phyloP scores from a whole-genome alignment of 2,329 filamentous ascomycete genomes.

The Ceratocystis cubensis region DNA sequence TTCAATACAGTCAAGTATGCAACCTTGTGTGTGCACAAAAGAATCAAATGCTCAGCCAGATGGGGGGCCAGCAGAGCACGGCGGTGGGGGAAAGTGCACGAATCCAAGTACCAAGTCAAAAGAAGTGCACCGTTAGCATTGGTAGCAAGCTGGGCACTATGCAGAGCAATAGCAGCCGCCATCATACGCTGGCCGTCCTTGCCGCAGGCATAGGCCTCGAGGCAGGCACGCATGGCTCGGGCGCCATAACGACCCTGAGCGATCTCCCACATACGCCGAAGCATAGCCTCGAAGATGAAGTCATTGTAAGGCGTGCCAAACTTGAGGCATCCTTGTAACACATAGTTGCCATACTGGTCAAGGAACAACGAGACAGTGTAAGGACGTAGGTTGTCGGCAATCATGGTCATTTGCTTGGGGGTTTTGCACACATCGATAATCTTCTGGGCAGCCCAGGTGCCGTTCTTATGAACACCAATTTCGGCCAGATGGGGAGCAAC shows the following conservation, averaged over 20 bases:
- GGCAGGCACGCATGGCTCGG: conserved; percentile 87
- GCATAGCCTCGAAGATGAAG: conserved; percentile 97
- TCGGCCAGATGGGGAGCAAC: conserved; percentile 89
- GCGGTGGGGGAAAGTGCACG: conserved; percentile 86
- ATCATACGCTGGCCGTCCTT: conserved; percentile 94
- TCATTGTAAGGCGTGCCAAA: conserved; percentile 82
- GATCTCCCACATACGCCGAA: conserved; percentile 86
- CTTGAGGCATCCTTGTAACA: conserved; percentile 88
- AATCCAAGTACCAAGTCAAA: conserved; percentile 95
- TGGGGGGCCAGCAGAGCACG: conserved; percentile 84
- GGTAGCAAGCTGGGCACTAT: conserved; percentile 90
- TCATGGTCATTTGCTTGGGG: conserved; percentile 65
- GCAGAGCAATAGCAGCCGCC: conserved; percentile 85
- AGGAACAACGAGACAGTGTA: conserved; percentile 88
- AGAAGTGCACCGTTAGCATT: conserved; percentile 91
- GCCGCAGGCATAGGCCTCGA: conserved; percentile 89
- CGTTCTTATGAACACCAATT: conserved; percentile 97
- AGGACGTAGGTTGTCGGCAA: conserved; percentile 70
- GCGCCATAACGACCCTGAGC: conserved; percentile 88
- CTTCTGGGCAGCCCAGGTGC: conserved; percentile 98
- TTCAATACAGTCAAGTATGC: conserved; percentile 95
- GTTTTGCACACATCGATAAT: conserved; percentile 95
- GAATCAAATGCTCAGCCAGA: conserved; percentile 82
- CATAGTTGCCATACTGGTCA: conserved; percentile 97
- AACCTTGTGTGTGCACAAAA: conserved; percentile 96